phyloP scores from a whole-genome alignment of 139 green algal species.

The Trebouxia sp. region DNA sequence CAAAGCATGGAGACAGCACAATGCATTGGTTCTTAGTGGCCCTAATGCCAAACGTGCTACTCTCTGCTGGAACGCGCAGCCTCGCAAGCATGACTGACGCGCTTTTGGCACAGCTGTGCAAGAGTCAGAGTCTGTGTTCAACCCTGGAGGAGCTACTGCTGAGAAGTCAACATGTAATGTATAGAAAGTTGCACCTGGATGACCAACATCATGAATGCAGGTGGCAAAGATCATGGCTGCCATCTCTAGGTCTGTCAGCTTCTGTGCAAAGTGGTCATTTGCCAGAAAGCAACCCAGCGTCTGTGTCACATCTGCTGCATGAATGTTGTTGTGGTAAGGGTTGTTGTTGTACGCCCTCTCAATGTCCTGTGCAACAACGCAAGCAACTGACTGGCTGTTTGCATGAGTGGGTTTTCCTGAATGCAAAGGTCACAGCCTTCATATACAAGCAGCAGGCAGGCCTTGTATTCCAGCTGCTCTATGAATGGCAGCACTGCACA shows the following conservation, averaged over 20 bases:
- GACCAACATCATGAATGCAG: conserved; percentile 67
- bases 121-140: no score
- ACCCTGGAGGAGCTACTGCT: no score
- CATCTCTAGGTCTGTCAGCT: conserved; percentile 62
- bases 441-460: no score
- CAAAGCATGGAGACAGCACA: no score
- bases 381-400: background rate
- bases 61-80: no score
- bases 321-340: conserved; percentile 70
- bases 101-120: no score
- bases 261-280: conserved; percentile 39
- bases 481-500: background rate
- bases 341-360: conserved; percentile 56
- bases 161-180: no score
- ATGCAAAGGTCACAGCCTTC: background rate
- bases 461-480: no score
- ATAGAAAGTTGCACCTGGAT: no score
- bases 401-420: background rate
- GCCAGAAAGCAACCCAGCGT: conserved; percentile 55
- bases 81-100: no score
- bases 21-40: no score
- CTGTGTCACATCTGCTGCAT: conserved; percentile 74
- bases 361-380: conserved; percentile 34
- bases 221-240: conserved; percentile 62
- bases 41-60: no score